Evolutionary conservation across 2,329 filamentous ascomycete genomes (phyloP).

Genomic region (Pezicula neosporulosa): DNA sequence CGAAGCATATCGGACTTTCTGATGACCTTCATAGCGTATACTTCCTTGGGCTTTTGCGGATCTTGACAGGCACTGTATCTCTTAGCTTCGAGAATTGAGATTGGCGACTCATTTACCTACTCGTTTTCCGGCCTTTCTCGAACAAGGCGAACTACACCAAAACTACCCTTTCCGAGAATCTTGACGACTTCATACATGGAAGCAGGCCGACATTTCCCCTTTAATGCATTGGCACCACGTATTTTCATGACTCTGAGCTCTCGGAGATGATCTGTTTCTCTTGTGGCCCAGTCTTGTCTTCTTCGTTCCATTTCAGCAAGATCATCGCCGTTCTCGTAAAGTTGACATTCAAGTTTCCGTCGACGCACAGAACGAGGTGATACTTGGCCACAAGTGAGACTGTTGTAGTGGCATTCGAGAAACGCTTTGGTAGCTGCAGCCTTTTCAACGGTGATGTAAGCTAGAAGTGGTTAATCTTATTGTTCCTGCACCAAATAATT

Average conservation of each 20-base stretch:
- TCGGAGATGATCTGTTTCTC: slow-evolving; percentile 73
- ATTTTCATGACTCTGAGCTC: slow-evolving; percentile 68
- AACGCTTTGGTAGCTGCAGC: slow-evolving; percentile 80
- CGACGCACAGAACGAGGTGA: slow-evolving; percentile 59
- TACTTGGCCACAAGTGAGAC: slow-evolving; percentile 52
- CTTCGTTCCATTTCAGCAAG: slow-evolving; percentile 48
- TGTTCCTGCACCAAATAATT: not conserved
- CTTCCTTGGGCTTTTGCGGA: slow-evolving; percentile 41
- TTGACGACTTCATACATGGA: slow-evolving; percentile 78
- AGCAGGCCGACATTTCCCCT: slow-evolving; percentile 43
- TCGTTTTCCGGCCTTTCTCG: slow-evolving; percentile 50
- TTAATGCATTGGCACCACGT: slow-evolving; percentile 38
- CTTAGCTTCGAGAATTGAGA: not conserved
- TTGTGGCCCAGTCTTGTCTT: slow-evolving; percentile 56
- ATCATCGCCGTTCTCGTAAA: slow-evolving; percentile 44
- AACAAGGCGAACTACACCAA: slow-evolving; percentile 86
- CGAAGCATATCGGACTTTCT: slow-evolving; percentile 90
- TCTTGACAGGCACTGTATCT: not conserved
- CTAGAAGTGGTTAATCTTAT: slow-evolving; percentile 7
- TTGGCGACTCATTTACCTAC: slow-evolving; percentile 12
- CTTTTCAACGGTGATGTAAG: slow-evolving; percentile 65
- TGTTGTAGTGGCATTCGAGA: slow-evolving; percentile 80
- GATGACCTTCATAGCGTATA: slow-evolving; percentile 97
- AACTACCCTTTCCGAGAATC: slow-evolving; percentile 87
- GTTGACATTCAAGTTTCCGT: slow-evolving; percentile 57